Conservation (phyloP, 108 stramenopile genomes). For the Discostella stelligeroides region DNA sequence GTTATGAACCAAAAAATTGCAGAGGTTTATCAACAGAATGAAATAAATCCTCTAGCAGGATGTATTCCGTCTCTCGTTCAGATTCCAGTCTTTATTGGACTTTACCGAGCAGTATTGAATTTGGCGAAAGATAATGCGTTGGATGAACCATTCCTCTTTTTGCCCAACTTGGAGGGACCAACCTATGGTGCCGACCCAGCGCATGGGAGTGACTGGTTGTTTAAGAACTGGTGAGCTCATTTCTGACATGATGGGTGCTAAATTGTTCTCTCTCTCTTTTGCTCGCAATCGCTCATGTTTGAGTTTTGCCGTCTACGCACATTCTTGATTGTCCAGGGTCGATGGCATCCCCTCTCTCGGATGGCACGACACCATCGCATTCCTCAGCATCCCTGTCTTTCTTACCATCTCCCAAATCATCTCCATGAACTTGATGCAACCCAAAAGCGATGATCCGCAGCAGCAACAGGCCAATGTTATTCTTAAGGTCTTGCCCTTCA, state of each 20-base stretch:
- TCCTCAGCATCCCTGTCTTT: slow-evolving; percentile 82
- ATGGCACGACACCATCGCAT: slow-evolving; percentile 91
- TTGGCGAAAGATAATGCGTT: slow-evolving; percentile 88
- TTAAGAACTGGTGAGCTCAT: slow-evolving; percentile 67
- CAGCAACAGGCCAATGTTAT: slow-evolving; percentile 72
- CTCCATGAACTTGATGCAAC: slow-evolving; percentile 88
- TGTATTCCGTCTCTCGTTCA: slow-evolving; percentile 92
- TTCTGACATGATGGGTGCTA: not conserved
- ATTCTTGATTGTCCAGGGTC: slow-evolving; percentile 28
- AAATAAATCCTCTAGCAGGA: slow-evolving; percentile 95
- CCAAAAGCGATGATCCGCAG: slow-evolving; percentile 65
- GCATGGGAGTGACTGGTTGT: slow-evolving; percentile 88
- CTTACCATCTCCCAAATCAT: slow-evolving; percentile 90
- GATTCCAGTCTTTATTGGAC: slow-evolving; percentile 96
- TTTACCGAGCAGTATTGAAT: slow-evolving; percentile 92
- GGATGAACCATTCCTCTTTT: slow-evolving; percentile 94
- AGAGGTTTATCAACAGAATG: slow-evolving; percentile 88
- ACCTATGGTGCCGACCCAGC: slow-evolving; percentile 93
- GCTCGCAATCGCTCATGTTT: not conserved
- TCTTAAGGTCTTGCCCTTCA: slow-evolving; percentile 91
- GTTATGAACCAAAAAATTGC: slow-evolving; percentile 96
- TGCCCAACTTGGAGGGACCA: slow-evolving; percentile 96
- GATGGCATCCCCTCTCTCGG: slow-evolving; percentile 88
- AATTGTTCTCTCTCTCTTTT: not conserved
- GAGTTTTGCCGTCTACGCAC: not conserved